Percentiles rank a stretch among this genome's conserved stretches.
Evolutionary conservation across 257 asterid species (phyloP).

Genomic region (Jasminum sambac): DNA sequence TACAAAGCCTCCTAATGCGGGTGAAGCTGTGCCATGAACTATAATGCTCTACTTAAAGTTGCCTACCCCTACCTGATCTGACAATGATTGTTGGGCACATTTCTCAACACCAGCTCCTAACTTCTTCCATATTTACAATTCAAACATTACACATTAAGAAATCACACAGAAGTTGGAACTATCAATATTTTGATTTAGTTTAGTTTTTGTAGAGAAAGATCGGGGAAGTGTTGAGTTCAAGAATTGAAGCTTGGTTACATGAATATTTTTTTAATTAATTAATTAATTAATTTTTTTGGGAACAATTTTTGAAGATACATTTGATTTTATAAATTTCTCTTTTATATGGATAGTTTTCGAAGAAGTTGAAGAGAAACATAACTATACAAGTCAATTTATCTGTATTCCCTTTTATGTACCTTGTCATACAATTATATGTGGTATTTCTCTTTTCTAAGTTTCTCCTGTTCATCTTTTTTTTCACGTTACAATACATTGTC

Average conservation of each 20-base stretch:
- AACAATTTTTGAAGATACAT: neutral
- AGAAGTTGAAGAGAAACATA: neutral
- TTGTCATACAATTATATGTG: neutral
- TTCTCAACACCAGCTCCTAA: neutral
- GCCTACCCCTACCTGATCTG: neutral
- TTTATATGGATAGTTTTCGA: neutral
- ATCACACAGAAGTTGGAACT: neutral
- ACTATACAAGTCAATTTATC: slow-evolving; percentile 1
- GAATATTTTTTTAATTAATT: no score
- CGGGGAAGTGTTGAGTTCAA: neutral
- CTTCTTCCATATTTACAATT: neutral
- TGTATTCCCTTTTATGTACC: neutral
- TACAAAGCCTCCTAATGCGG: neutral
- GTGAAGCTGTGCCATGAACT: neutral
- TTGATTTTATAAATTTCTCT: neutral
- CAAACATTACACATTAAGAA: neutral
- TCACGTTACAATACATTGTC: neutral
- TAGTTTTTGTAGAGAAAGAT: neutral
- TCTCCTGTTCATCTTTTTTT: neutral
- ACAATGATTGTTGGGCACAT: neutral
- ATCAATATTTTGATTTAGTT: neutral
- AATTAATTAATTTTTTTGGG: no score
- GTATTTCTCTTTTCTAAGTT: neutral
- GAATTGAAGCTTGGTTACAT: neutral
- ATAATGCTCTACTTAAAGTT: neutral